Evolutionary conservation across 2,329 filamentous ascomycete genomes (phyloP).

Genomic region (Plectosphaerella plurivora): DNA sequence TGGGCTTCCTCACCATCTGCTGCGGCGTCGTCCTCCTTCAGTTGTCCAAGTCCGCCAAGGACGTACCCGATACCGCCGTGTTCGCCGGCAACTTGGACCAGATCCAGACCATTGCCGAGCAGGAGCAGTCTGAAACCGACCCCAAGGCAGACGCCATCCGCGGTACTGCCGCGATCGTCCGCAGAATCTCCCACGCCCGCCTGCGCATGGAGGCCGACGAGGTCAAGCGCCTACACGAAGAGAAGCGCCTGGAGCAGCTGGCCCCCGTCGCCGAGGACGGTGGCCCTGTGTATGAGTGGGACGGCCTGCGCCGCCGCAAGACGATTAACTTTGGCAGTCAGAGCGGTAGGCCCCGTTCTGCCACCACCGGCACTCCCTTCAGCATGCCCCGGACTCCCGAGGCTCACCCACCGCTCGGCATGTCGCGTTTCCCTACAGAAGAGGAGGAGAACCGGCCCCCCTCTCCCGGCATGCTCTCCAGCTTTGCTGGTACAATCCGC

Average conservation of each 20-base stretch:
- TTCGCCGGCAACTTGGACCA: constrained; percentile 93
- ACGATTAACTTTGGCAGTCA: constrained; percentile 43
- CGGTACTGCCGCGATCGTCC: constrained; percentile 81
- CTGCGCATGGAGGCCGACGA: constrained; percentile 78
- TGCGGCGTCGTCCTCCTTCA: constrained; percentile 88
- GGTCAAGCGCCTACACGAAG: constrained; percentile 71
- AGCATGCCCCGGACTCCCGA: constrained; percentile 20
- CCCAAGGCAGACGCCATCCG: constrained; percentile 96
- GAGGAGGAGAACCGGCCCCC: constrained; percentile 44
- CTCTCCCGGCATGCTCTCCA: constrained; percentile 45
- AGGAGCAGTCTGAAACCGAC: constrained; percentile 93
- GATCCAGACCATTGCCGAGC: constrained; percentile 89
- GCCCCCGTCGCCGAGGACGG: constrained; percentile 76
- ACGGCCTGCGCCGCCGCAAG: constrained; percentile 74
- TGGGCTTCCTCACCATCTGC: constrained; percentile 93
- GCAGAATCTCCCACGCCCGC: constrained; percentile 71
- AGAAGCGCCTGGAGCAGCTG: constrained; percentile 67
- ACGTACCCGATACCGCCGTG: constrained; percentile 88
- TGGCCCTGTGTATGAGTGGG: constrained; percentile 71
- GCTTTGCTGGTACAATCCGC: constrained; percentile 53
- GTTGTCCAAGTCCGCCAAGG: constrained; percentile 96
- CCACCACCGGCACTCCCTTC: constrained; percentile 3
- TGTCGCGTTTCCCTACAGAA: constrained; percentile 74
- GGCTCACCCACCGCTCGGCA: constrained; percentile 75
- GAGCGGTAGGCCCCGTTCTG: constrained; percentile 9